Base-by-base conservation (phyloP, 768 basidiomycete genomes). In the Clavulina sp. region DNA sequence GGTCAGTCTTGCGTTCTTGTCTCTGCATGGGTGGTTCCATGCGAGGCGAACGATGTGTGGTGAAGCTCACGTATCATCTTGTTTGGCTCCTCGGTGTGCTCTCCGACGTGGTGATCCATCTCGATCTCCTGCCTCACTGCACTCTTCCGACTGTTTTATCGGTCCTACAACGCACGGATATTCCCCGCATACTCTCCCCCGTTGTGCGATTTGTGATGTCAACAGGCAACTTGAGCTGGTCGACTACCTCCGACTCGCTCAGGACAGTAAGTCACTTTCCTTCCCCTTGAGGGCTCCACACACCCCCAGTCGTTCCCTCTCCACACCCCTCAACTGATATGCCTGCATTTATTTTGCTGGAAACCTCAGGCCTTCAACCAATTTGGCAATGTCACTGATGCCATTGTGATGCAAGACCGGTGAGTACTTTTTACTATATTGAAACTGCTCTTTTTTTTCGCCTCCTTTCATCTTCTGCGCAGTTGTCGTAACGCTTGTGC, bases 201-300 rank as follows among this genome's bases (percentile, higher is more conserved):
- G 13, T 16, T 9, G 9, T 26, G 13, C 26, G 43, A 28, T 9
- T 13, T 38, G 36, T 28, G 13, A 24, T 46, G n/a, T n/a, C n/a
- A n/a, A n/a, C n/a, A 46, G 43, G 43, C 13, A 46, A 46, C 26
- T 26, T 46, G 9, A 46, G 43, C 43, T 46, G 43, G 43, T 9
- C 9, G 13, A 46, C 43, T 24, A 46, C 43, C 26, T 9, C 13
- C 26, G 43, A 16, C 9, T 13, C 43, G 9, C 43, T 46, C 26
- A 9, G 43, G 13, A 24, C 13, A 13, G 43, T 46, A 24, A 9
- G 43, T 26, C 9, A 9, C 13, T 28, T 13, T 9, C 24, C 13
- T 46, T 46, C 13, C 26, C 26, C 13, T 46, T 46, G 36, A 38
- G 36, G 21, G 36, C 13, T 21, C 21, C 13, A 38, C 13, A 13